Percentiles rank a stretch among this genome's conserved stretches.
Evolutionary conservation across 371 early-diverging fungal genomes (phyloP).

Genomic region (Mortierella sp.): DNA sequence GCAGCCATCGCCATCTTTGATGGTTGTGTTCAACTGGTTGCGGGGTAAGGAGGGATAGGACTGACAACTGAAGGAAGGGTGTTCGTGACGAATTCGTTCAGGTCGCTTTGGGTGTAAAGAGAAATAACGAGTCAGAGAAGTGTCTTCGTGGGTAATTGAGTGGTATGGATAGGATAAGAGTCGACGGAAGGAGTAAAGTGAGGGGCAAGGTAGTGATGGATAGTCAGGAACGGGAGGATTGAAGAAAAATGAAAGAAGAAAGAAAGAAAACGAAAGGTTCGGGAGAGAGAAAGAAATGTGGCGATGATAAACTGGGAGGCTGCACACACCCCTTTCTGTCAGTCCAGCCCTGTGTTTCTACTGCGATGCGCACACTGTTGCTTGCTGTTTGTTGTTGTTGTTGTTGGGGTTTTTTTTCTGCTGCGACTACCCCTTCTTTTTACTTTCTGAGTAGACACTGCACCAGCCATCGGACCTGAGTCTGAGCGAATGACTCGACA

Average conservation of each 20-base stretch:
- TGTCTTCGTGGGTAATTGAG: not conserved
- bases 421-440: not conserved
- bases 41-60: not conserved
- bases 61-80: not conserved
- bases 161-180: not conserved
- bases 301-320: not conserved
- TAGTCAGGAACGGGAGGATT: not conserved
- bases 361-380: slow-evolving; percentile 9
- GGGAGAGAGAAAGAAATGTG: not conserved
- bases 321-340: not conserved
- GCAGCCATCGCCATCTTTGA: slow-evolving; percentile 46
- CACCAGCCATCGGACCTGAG: slow-evolving; percentile 10
- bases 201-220: not conserved
- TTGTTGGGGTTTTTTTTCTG: not conserved
- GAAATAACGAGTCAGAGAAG: not conserved
- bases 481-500: slow-evolving; percentile 2
- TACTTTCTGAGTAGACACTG: not conserved
- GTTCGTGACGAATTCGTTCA: not conserved
- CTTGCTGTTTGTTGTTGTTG: not conserved
- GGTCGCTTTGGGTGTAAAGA: not conserved
- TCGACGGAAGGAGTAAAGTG: not conserved
- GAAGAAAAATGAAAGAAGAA: not conserved
- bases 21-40: not conserved
- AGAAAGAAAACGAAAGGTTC: not conserved
- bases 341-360: not conserved